A percentile compares a stretch with the other conserved stretches of the same genome.
Conservation (phyloP, 2,329 filamentous ascomycete species). For the Sarocladium strictum region DNA sequence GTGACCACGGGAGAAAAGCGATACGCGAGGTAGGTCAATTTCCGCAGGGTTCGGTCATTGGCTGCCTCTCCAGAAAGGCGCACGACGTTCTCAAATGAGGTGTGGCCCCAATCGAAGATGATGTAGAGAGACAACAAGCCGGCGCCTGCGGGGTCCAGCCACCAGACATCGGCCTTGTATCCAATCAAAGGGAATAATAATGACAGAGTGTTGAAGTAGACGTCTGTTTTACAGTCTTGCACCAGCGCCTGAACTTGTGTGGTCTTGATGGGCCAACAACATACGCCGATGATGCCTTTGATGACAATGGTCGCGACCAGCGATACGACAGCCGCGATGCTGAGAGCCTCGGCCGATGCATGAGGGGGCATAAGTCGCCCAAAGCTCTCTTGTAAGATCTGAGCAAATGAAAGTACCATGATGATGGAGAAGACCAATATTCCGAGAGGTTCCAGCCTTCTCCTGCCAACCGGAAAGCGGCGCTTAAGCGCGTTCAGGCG, state of each 20-base stretch:
- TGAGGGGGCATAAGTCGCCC: constrained; percentile 52
- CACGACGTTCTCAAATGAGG: constrained; percentile 29
- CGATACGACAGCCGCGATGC: constrained; percentile 29
- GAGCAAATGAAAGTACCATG: constrained; percentile 76
- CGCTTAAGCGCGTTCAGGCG: constrained; percentile 44
- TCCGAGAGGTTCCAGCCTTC: constrained; percentile 65
- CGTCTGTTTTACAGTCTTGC: constrained; percentile 52
- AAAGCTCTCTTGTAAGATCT: constrained; percentile 65
- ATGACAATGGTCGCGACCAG: constrained; percentile 70
- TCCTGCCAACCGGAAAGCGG: constrained; percentile 65
- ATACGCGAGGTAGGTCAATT: constrained; percentile 26
- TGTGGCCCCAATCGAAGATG: constrained; percentile 63
- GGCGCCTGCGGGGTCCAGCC: constrained; percentile 59
- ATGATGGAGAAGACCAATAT: constrained; percentile 75
- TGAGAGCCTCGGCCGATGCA: constrained; percentile 35
- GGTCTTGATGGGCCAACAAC: constrained; percentile 76
- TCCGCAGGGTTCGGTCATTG: constrained; percentile 22
- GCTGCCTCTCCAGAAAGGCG: constrained; percentile 26
- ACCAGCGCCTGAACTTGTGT: constrained; percentile 70
- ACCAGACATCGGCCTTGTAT: constrained; percentile 53
- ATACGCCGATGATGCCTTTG: constrained; percentile 76
- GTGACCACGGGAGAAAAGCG: constrained; percentile 25
- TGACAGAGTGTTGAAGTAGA: constrained; percentile 82
- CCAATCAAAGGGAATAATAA: constrained; percentile 78
- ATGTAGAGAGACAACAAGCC: constrained; percentile 59